Evolutionary conservation across 148 eudicot genomes (phyloP).

Genomic region (Nepenthes mirabilis): DNA sequence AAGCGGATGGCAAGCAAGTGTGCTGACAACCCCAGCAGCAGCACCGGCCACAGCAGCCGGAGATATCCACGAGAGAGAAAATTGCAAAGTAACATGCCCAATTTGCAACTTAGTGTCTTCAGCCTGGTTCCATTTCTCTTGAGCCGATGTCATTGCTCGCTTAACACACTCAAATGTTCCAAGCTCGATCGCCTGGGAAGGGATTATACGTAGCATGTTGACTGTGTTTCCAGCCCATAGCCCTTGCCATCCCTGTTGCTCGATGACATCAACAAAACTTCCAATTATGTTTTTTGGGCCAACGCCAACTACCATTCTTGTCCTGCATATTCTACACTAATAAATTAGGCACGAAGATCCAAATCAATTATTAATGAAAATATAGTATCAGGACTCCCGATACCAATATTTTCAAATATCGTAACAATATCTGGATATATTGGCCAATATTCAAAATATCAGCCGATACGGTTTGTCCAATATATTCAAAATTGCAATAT

Average conservation of each 20-base stretch:
- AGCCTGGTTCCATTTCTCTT: constrained; percentile 58
- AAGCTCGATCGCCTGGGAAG: constrained; percentile 92
- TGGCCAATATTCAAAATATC: no score
- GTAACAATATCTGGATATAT: no score
- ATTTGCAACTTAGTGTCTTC: constrained; percentile 52
- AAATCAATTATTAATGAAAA: no score
- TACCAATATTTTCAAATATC: no score
- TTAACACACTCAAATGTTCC: constrained; percentile 92
- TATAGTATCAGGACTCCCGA: no score
- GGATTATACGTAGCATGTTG: constrained; percentile 91
- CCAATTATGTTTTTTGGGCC: constrained; percentile 69
- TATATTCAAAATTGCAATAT: no score
- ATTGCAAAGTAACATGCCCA: constrained; percentile 45
- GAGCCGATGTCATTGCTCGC: constrained; percentile 65
- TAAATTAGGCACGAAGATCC: no score
- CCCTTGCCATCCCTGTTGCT: constrained; percentile 74
- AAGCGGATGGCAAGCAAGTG: constrained; percentile 94
- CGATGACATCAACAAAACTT: constrained; percentile 67
- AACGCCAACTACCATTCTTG: constrained; percentile 96
- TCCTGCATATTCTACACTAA: constrained; percentile 34
- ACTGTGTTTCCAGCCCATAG: constrained; percentile 91
- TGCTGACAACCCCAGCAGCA: constrained; percentile 77
- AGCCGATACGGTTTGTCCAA: no score
- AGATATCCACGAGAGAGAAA: constrained; percentile 80
- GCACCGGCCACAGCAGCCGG: constrained; percentile 94